phyloP scores from a whole-genome alignment of 2,329 filamentous ascomycete species.

The Nemania serpens region DNA sequence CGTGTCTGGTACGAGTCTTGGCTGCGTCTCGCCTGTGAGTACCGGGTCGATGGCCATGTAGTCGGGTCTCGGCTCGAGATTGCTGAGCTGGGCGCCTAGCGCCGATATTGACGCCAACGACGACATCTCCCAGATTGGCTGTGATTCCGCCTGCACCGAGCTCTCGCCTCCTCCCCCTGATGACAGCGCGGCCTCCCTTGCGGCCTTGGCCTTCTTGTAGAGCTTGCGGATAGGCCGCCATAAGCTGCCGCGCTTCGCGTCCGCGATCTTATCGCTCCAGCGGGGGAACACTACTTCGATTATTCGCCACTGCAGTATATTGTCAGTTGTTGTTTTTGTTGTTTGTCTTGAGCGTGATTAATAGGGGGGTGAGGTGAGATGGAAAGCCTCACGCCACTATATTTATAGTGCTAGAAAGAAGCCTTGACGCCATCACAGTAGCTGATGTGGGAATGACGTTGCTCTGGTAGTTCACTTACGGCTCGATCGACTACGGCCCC shows the following conservation, averaged over 20 bases:
- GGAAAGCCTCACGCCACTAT: neutral
- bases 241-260: conserved; percentile 53
- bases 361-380: neutral
- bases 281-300: conserved; percentile 52
- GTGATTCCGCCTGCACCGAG: neutral
- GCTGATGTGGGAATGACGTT: too few species aligned
- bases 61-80: conserved; percentile 9
- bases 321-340: neutral
- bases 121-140: neutral
- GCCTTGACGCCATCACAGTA: neutral
- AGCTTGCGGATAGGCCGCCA: conserved; percentile 61
- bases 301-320: conserved; percentile 46
- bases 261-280: conserved; percentile 53
- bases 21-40: conserved; percentile 7
- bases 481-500: conserved; percentile 53
- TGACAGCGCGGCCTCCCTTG: conserved; percentile 41
- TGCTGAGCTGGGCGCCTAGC: neutral
- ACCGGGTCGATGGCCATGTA: conserved; percentile 22
- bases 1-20: conserved; percentile 18
- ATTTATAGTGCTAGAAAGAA: neutral
- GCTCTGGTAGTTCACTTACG: neutral
- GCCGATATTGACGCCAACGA: conserved; percentile 1
- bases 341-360: neutral
- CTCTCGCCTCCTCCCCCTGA: neutral
- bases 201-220: conserved; percentile 53